Base-by-base conservation (phyloP, 208 protist genomes). In the Naegleria gruberi region DNA sequence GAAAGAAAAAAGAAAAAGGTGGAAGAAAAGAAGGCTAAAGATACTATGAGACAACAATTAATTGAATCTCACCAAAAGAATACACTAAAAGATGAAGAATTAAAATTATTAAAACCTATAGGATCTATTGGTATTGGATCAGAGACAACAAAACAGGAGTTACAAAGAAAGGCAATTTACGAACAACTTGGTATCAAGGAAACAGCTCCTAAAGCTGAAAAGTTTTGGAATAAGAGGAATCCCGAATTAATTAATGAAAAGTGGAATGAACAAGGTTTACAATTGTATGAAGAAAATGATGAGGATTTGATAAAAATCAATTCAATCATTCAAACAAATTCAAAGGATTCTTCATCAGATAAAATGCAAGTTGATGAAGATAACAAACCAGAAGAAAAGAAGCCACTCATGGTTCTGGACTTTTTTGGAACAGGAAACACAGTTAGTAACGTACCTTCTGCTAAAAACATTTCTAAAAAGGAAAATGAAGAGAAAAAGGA, bases 111-210 rank as follows among this genome's bases (percentile, higher is more conserved):
- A 34, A 87, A 87, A 41, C 8, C 23, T 41, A 55, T 26, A 3
- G 26, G n/a, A 55, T 51, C 7, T 1, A 41, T 87, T 41, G 44
- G 83, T 55, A 77, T n/a, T 37, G 43, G 44, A 55, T 44, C 12
- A 37, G 83, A 87, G 30, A 87, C 43, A 41, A 87, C 83, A 34
- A 87, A 87, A 87, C 83, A 87, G 55, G 6, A 55, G 37, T 8
- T 87, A 23, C 19, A 87, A 55, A 87, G 44, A 55, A 6, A 40
- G 1, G 44, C 44, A 41, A 34, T 55, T 41, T 34, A 55, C 55
- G 43, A 87, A 55, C 17, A 77, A 37, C 17, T 77, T 30, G 65
- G 65, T 37, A 77, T 77, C 34, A 37, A 77, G 12, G 30, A 77
- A 77, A 8, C 7, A 87, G 17, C 43, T 23, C 44, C 41, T 37